Evolutionary conservation across 139 green algal species (phyloP).

Genomic region (Chlorella sp.): DNA sequence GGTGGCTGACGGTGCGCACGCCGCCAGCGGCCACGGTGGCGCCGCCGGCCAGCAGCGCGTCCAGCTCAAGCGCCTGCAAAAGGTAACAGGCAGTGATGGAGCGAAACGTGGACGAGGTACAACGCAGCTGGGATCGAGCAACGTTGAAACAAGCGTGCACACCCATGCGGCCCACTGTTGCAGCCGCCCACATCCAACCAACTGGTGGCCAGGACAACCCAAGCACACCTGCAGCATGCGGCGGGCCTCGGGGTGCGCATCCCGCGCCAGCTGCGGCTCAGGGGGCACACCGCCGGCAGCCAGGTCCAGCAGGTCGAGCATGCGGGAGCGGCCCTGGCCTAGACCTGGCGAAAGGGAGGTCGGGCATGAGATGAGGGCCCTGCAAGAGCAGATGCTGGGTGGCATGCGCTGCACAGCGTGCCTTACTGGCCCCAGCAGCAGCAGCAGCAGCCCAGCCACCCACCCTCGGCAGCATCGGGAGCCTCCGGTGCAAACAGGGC

Average conservation of each 20-base stretch:
- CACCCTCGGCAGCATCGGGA: not conserved
- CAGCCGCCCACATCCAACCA: no score
- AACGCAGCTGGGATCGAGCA: no score
- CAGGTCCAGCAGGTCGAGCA: constrained; percentile 37
- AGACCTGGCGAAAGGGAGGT: not conserved
- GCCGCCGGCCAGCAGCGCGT: not conserved
- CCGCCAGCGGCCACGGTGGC: constrained; percentile 20
- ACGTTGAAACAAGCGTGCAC: no score
- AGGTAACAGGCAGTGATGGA: not conserved
- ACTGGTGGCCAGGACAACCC: no score
- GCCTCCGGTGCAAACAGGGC: constrained; percentile 43
- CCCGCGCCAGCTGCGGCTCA: constrained; percentile 35
- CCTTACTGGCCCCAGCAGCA: no score
- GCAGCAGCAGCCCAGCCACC: not conserved
- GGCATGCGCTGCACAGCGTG: no score
- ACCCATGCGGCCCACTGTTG: no score
- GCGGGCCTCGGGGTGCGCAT: constrained; percentile 9
- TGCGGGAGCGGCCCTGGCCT: constrained; percentile 6
- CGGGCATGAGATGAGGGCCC: no score
- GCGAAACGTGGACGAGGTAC: not conserved
- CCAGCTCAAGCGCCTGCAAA: constrained; percentile 20
- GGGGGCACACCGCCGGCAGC: not conserved
- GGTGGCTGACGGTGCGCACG: constrained; percentile 25
- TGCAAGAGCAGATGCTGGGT: no score
- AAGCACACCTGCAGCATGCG: constrained; percentile 42